A percentile compares a stretch with the other conserved stretches of the same genome.
Conservation (phyloP, 2,329 filamentous ascomycete species). For the Nemania serpens region DNA sequence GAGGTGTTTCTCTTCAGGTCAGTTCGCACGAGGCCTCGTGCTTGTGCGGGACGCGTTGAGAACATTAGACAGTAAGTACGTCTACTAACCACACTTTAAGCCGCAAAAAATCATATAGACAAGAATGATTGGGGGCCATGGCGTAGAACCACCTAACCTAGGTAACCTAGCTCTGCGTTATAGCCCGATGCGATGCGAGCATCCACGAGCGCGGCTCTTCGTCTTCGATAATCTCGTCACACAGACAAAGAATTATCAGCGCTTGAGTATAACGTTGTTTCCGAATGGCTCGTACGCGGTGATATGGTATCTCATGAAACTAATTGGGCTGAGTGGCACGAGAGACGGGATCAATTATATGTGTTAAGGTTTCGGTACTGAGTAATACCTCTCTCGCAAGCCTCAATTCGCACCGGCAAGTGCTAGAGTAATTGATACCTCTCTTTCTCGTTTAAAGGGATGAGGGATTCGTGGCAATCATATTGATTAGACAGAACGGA, state of each 20-base stretch:
- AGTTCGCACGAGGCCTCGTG: too few relatives aligned
- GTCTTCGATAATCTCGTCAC: neutral
- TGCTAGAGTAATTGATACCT: too few relatives aligned
- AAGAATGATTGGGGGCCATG: neutral
- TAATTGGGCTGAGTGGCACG: neutral
- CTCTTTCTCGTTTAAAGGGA: neutral
- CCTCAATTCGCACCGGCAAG: too few relatives aligned
- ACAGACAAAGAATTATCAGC: neutral
- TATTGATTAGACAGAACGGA: slow-evolving; percentile 4
- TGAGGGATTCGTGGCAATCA: neutral
- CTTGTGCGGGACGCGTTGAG: too few relatives aligned
- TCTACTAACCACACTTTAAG: too few relatives aligned
- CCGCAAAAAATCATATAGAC: too few relatives aligned
- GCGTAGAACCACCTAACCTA: neutral
- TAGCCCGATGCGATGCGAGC: slow-evolving; percentile 9
- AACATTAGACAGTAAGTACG: too few relatives aligned
- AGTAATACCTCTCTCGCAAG: too few relatives aligned
- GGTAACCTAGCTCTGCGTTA: neutral
- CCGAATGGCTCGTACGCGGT: slow-evolving; percentile 17
- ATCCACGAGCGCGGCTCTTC: neutral
- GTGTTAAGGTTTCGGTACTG: too few relatives aligned
- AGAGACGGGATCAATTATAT: neutral
- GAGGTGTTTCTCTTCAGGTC: too few relatives aligned
- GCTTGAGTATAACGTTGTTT: slow-evolving; percentile 2
- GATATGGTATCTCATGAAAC: slow-evolving; percentile 6